Conservation (phyloP, 2,329 filamentous ascomycete genomes). For the Huntiella abstrusa region DNA sequence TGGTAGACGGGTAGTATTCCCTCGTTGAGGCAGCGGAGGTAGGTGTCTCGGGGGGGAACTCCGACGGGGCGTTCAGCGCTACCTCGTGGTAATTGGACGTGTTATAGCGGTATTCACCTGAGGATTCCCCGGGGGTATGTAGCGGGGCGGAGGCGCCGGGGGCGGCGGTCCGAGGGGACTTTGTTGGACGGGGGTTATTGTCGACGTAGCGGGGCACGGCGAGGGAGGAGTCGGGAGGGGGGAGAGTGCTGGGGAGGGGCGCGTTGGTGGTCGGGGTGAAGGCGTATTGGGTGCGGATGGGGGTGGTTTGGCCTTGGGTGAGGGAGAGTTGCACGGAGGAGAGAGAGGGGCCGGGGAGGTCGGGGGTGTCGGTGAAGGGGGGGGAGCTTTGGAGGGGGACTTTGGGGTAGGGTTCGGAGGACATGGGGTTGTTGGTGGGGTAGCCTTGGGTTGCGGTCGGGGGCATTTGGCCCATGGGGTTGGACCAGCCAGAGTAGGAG, state of each 20-base stretch:
- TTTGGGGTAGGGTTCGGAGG: slow-evolving; percentile 33
- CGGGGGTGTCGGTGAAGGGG: slow-evolving; percentile 30
- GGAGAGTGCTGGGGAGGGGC: slow-evolving; percentile 25
- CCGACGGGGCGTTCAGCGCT: slow-evolving; percentile 13
- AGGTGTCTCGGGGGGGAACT: slow-evolving; percentile 7
- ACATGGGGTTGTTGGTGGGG: slow-evolving; percentile 31
- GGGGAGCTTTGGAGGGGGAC: slow-evolving; percentile 29
- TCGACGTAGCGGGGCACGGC: slow-evolving; percentile 40
- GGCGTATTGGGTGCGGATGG: slow-evolving; percentile 35
- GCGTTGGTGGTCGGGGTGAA: slow-evolving; percentile 33
- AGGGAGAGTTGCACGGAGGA: slow-evolving; percentile 34
- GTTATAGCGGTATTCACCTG: slow-evolving; percentile 38
- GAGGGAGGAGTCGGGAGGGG: slow-evolving; percentile 24
- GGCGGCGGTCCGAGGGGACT: slow-evolving; percentile 35
- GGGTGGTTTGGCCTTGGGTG: slow-evolving; percentile 26
- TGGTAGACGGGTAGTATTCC: slow-evolving; percentile 34
- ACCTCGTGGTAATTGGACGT: slow-evolving; percentile 23
- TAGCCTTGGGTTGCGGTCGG: slow-evolving; percentile 27
- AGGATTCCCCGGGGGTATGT: slow-evolving; percentile 28
- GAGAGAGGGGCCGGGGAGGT: slow-evolving; percentile 17
- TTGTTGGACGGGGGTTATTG: slow-evolving; percentile 32
- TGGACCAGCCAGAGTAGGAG: slow-evolving; percentile 39
- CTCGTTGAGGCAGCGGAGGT: slow-evolving; percentile 20
- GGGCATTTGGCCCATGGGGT: slow-evolving; percentile 29
- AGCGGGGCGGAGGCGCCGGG: slow-evolving; percentile 30